These are phyloP conservation scores for Aurantiochytrium sp. DNA, from an alignment of 108 stramenopile genomes.

Conservation along the genomic window DNA sequence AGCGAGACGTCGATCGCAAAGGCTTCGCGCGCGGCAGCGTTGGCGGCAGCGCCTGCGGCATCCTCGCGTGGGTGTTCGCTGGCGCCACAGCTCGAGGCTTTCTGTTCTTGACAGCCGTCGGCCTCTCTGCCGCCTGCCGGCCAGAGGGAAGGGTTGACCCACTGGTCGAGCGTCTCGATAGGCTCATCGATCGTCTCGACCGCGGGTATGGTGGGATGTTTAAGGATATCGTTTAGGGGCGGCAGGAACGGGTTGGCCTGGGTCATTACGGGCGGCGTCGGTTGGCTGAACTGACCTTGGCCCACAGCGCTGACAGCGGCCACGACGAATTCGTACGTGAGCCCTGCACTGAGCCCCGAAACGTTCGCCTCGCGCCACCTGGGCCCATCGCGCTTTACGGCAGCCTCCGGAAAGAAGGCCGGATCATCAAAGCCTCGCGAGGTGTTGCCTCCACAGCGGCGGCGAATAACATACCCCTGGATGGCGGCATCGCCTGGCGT, in stretches of 20 bases:
- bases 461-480: neutral
- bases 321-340: neutral
- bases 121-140: no score
- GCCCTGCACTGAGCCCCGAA: neutral
- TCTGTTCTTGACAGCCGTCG: no score
- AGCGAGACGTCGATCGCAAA: neutral
- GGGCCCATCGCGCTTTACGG: neutral
- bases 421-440: neutral
- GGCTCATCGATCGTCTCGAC: neutral
- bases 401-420: neutral
- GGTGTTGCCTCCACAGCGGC: neutral
- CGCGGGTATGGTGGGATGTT: neutral
- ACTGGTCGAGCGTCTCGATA: neutral
- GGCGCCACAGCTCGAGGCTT: no score
- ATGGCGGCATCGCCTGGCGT: neutral
- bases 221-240: neutral
- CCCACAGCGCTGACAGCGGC: constrained; percentile 17
- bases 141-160: neutral
- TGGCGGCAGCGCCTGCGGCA: no score
- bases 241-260: neutral
- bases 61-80: no score
- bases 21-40: neutral
- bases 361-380: neutral
- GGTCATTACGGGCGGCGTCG: neutral
- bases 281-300: neutral